A percentile compares a stretch with the other conserved stretches of the same genome.
phyloP scores from a whole-genome alignment of 129 eudicot species.

The Centella asiatica region DNA sequence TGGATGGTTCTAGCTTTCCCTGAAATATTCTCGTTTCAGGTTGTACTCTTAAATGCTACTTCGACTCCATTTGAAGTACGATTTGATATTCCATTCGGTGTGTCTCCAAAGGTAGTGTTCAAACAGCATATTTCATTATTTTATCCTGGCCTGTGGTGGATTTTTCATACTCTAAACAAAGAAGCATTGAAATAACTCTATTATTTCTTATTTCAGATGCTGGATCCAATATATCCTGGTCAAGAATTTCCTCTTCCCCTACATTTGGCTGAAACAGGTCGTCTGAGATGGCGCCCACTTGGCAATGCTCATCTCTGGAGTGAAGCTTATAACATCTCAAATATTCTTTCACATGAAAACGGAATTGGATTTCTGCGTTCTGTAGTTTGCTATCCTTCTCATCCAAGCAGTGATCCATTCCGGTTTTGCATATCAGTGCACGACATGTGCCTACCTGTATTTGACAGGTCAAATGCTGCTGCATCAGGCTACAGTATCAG shows the following conservation, averaged over 20 bases:
- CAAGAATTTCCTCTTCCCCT: conserved; percentile 93
- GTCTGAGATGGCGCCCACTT: conserved; percentile 92
- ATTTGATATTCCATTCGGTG: conserved; percentile 96
- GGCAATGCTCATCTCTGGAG: conserved; percentile 91
- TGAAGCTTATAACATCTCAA: conserved; percentile 83
- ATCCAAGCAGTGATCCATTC: conserved; percentile 90
- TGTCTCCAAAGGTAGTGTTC: conserved; percentile 77
- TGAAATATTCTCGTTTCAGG: conserved; percentile 39
- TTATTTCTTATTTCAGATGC: conserved; percentile 39
- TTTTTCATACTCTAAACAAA: not conserved
- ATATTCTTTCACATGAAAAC: conserved; percentile 58
- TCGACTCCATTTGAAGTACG: conserved; percentile 86
- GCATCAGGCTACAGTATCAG: conserved; percentile 24
- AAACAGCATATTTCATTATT: not conserved
- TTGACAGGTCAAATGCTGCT: conserved; percentile 31
- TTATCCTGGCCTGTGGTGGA: not conserved
- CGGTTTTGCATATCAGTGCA: conserved; percentile 87
- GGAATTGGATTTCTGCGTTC: conserved; percentile 67
- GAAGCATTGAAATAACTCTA: not conserved
- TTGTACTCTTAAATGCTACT: conserved; percentile 65
- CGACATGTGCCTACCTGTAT: conserved; percentile 53
- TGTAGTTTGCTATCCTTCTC: conserved; percentile 91
- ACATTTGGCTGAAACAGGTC: conserved; percentile 96
- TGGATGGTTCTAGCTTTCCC: conserved; percentile 1
- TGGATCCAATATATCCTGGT: conserved; percentile 92